These are phyloP conservation scores for Trematosphaeria pertusa DNA, from an alignment of 2,329 filamentous ascomycete species.

Conservation along the genomic window DNA sequence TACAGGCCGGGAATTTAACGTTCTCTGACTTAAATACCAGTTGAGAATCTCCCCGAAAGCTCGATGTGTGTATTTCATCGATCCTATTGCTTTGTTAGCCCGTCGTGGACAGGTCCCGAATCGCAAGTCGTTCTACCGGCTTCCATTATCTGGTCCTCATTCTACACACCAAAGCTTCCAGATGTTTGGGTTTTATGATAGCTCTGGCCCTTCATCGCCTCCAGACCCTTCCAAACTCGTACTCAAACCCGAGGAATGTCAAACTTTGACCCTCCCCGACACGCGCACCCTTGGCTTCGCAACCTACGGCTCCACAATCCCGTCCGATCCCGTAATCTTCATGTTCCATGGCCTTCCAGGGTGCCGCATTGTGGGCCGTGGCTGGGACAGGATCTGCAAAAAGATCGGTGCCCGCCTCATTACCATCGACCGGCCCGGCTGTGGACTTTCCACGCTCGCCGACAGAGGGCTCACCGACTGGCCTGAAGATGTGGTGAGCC, in stretches of 20 bases:
- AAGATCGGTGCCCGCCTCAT: conserved; percentile 20
- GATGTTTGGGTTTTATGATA: conserved; percentile 20
- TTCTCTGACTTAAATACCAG: conserved; percentile 3
- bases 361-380: conserved; percentile 17
- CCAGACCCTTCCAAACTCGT: conserved; percentile 24
- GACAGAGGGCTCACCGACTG: conserved; percentile 15
- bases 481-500: conserved; percentile 18
- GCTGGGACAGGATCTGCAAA: conserved; percentile 22
- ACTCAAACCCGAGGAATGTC: conserved; percentile 16
- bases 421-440: conserved; percentile 23
- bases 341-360: conserved; percentile 24
- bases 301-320: conserved; percentile 18
- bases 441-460: conserved; percentile 18
- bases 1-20: conserved; percentile 3
- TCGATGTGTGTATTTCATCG: too few species aligned
- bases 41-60: too few species aligned
- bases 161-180: conserved; percentile 9
- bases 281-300: conserved; percentile 19
- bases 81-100: conserved; percentile 2
- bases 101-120: neutral
- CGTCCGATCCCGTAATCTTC: conserved; percentile 21
- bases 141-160: conserved; percentile 4
- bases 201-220: conserved; percentile 16
- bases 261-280: conserved; percentile 17
- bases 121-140: conserved; percentile 4